phyloP scores from a whole-genome alignment of 2,329 filamentous ascomycete genomes.

The Fusarium sp. region DNA sequence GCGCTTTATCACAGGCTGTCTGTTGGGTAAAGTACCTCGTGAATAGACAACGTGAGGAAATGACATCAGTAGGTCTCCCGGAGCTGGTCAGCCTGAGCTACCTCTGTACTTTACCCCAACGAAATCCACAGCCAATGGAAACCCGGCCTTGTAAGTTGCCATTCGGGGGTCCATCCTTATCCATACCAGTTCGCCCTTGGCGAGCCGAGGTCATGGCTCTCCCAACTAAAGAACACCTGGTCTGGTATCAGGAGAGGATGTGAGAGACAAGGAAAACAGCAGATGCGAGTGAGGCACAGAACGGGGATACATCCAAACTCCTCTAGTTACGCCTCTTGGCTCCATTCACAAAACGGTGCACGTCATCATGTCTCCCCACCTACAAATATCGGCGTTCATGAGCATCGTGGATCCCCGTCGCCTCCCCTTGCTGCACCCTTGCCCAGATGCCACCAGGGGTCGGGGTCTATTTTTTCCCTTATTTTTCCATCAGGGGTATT shows the following conservation, averaged over 20 bases:
- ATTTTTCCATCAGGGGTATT: slow-evolving; percentile 9
- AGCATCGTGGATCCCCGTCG: slow-evolving; percentile 13
- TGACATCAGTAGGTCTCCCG: background rate
- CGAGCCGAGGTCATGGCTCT: slow-evolving; percentile 2
- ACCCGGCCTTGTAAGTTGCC: background rate
- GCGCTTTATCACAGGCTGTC: slow-evolving; percentile 22
- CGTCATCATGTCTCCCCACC: slow-evolving; percentile 18
- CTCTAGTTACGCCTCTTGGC: slow-evolving; percentile 8
- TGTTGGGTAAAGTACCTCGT: slow-evolving; percentile 37
- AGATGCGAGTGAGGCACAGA: background rate
- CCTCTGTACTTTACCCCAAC: slow-evolving; percentile 6
- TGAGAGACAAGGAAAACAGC: background rate
- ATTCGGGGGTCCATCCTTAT: background rate
- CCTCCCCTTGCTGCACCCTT: slow-evolving; percentile 25
- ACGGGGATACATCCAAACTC: background rate
- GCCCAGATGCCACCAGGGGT: slow-evolving; percentile 16
- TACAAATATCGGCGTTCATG: slow-evolving; percentile 14
- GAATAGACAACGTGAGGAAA: slow-evolving; percentile 8
- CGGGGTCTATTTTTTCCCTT: slow-evolving; percentile 18
- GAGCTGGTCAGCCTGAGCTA: background rate
- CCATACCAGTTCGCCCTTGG: slow-evolving; percentile 5
- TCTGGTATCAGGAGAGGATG: slow-evolving; percentile 13
- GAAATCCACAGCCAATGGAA: background rate
- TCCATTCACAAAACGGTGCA: background rate
- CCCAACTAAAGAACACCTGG: slow-evolving; percentile 25